phyloP scores from a whole-genome alignment of 352 stramenopile species.

The Globisporangium takayamanum region DNA sequence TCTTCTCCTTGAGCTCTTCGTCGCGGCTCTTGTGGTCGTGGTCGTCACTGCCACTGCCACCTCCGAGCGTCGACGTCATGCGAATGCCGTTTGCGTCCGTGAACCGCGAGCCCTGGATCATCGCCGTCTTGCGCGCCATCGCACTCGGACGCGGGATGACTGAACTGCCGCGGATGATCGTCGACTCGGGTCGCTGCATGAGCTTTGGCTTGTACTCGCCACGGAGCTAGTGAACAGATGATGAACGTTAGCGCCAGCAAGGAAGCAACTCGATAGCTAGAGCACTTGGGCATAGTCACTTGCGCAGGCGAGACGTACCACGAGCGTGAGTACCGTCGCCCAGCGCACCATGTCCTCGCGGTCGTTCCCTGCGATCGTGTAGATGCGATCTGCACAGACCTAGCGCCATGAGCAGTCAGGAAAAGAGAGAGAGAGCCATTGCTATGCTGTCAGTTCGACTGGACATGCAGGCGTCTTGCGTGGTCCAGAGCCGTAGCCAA shows the following conservation, averaged over 20 bases:
- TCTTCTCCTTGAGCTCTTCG: conserved; percentile 81
- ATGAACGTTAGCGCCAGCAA: background rate
- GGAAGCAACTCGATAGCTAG: too few species aligned
- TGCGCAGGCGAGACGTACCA: conserved; percentile 31
- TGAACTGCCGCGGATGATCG: conserved; percentile 82
- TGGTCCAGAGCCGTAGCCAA: background rate
- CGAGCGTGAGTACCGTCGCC: conserved; percentile 81
- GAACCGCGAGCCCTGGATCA: conserved; percentile 59
- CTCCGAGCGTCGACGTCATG: conserved; percentile 54
- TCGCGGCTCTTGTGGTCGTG: conserved; percentile 48
- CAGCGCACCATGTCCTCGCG: conserved; percentile 87
- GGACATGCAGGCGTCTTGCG: too few species aligned
- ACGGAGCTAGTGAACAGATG: conserved; percentile 31
- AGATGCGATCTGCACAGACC: conserved; percentile 85
- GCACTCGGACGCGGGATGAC: conserved; percentile 70
- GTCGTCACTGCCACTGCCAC: conserved; percentile 22
- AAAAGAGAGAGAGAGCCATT: too few species aligned
- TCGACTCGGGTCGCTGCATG: conserved; percentile 82
- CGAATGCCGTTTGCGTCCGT: conserved; percentile 78
- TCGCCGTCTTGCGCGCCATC: conserved; percentile 60
- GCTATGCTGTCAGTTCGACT: too few species aligned
- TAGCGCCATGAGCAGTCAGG: conserved; percentile 7
- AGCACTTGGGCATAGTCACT: too few species aligned
- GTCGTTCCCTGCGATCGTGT: conserved; percentile 81
- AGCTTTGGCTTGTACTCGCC: conserved; percentile 86